A percentile compares a stretch with the other conserved stretches of the same genome.
phyloP scores from a whole-genome alignment of 805 yeast species.

The Nakazawaea ishiwadae region DNA sequence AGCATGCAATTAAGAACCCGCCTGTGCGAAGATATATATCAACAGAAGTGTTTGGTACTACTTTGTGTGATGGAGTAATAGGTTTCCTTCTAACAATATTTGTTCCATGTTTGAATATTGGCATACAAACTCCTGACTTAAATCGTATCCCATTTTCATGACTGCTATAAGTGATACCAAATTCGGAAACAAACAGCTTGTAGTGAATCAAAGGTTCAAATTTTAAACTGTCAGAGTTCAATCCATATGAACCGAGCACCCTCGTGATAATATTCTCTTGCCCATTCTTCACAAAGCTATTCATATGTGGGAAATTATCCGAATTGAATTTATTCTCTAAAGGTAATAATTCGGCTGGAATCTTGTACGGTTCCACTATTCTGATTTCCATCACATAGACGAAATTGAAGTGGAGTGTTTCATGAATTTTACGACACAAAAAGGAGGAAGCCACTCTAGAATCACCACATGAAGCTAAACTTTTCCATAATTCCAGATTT shows the following conservation, averaged over 20 bases:
- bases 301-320: constrained; percentile 36
- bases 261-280: constrained; percentile 39
- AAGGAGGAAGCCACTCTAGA: constrained; percentile 38
- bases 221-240: constrained; percentile 17
- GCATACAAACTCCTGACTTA: constrained; percentile 48
- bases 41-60: constrained; percentile 17
- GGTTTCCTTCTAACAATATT: constrained; percentile 36
- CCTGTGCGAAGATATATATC: constrained; percentile 47
- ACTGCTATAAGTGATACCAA: constrained; percentile 42
- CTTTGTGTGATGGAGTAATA: constrained; percentile 2
- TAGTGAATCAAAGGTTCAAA: constrained; percentile 36
- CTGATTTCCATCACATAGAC: constrained; percentile 49
- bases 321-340: constrained; percentile 36
- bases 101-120: constrained; percentile 40
- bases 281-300: constrained; percentile 30
- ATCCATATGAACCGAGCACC: constrained; percentile 40
- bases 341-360: constrained; percentile 40
- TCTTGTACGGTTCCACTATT: constrained; percentile 40
- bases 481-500: constrained; percentile 32
- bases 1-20: constrained; percentile 46
- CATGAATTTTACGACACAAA: constrained; percentile 33
- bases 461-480: constrained; percentile 31
- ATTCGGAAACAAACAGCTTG: constrained; percentile 43
- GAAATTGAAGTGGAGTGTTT: constrained; percentile 32
- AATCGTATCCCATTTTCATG: constrained; percentile 27